Percentiles rank a stretch among this genome's conserved stretches.
Evolutionary conservation across 352 stramenopile genomes (phyloP).

Genomic region (Phytophthora agathidicida): DNA sequence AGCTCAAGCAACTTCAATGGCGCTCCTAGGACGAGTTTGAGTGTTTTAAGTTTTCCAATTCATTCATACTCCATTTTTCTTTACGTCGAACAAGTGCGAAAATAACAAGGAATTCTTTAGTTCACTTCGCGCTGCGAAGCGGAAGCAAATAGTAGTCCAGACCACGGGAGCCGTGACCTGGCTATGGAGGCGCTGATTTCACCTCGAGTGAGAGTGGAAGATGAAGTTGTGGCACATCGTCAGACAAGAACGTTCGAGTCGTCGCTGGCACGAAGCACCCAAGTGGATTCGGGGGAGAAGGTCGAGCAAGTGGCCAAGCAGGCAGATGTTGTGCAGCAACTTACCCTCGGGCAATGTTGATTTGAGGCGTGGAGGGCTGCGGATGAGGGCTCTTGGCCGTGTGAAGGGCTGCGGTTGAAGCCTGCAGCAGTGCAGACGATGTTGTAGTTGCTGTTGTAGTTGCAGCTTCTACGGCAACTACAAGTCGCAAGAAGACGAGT

Average conservation of each 20-base stretch:
- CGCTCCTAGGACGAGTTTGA: too few species aligned
- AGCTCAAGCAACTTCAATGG: neutral
- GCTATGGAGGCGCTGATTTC: conserved; percentile 5
- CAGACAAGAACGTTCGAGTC: conserved; percentile 1
- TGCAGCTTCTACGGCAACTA: too few species aligned
- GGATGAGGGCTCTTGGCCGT: too few species aligned
- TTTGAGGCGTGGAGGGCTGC: too few species aligned
- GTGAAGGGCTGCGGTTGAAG: too few species aligned
- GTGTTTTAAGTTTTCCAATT: too few species aligned
- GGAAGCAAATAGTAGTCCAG: conserved; percentile 7
- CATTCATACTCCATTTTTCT: conserved; percentile 3
- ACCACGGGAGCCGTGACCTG: conserved; percentile 3
- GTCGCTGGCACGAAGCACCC: conserved; percentile 1
- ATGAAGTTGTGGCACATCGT: neutral
- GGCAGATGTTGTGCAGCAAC: conserved; percentile 9
- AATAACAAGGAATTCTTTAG: conserved; percentile 11
- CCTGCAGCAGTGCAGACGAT: too few species aligned
- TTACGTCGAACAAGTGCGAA: conserved; percentile 3
- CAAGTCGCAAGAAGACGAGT: too few species aligned
- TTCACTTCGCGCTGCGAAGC: conserved; percentile 13
- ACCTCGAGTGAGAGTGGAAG: conserved; percentile 5
- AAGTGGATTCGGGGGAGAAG: conserved; percentile 3
- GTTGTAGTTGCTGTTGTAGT: too few species aligned
- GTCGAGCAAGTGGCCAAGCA: conserved; percentile 8
- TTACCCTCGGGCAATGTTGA: conserved; percentile 4